phyloP scores from a whole-genome alignment of 306 rosid species.

The Malus fusca region DNA sequence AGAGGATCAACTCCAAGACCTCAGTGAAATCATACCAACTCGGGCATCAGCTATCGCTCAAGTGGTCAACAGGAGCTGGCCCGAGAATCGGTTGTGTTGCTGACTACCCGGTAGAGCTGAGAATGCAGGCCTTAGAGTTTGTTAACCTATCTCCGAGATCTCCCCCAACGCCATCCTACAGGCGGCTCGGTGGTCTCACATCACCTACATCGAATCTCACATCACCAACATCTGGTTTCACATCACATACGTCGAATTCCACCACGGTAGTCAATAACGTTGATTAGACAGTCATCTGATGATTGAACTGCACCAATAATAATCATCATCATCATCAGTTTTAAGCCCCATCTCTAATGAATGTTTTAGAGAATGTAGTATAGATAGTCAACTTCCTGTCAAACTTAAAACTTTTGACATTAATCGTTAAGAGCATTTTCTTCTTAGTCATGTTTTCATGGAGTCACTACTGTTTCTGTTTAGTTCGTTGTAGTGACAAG shows the following conservation, averaged over 20 bases:
- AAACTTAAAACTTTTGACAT: constrained; percentile 11
- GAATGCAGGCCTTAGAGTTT: constrained; percentile 79
- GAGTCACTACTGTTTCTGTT: constrained; percentile 1
- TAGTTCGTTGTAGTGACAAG: background rate
- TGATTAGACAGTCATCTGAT: constrained; percentile 13
- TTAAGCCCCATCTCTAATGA: constrained; percentile 12
- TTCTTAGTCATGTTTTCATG: background rate
- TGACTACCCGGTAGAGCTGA: constrained; percentile 76
- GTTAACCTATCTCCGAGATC: constrained; percentile 59
- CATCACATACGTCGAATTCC: background rate
- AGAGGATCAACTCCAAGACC: constrained; percentile 84
- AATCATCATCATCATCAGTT: background rate
- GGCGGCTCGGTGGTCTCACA: constrained; percentile 22
- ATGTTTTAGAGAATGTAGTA: constrained; percentile 16
- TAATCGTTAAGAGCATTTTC: constrained; percentile 11
- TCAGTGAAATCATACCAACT: constrained; percentile 64
- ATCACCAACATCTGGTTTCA: background rate
- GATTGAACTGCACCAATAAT: constrained; percentile 12
- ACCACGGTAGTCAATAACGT: constrained; percentile 6
- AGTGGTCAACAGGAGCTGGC: constrained; percentile 93
- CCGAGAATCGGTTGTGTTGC: constrained; percentile 96
- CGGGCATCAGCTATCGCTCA: constrained; percentile 68
- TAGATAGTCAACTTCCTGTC: constrained; percentile 6
- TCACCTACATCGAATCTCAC: constrained; percentile 16
- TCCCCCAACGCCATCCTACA: constrained; percentile 44